phyloP scores from a whole-genome alignment of 176 grass and related monocot species.

The Zizania latifolia region DNA sequence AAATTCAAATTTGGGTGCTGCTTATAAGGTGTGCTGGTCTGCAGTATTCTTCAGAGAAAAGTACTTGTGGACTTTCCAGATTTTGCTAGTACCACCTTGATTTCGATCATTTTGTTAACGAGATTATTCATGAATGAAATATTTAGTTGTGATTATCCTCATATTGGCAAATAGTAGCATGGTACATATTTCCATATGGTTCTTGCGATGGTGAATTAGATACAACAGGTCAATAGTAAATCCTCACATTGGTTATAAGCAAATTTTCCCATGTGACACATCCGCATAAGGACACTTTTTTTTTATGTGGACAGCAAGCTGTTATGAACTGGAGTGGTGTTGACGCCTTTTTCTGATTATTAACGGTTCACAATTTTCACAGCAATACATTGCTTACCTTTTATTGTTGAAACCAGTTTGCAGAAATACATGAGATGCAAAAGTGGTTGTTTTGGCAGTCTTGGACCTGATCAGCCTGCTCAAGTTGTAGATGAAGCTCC shows the following conservation, averaged over 20 bases:
- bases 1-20: too few species aligned
- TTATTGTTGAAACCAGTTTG: slow-evolving; percentile 50
- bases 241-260: background rate
- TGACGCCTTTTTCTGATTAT: background rate
- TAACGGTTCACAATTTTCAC: background rate
- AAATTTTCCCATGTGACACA: background rate
- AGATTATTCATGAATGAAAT: slow-evolving; percentile 15
- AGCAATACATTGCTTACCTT: slow-evolving; percentile 1
- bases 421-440: slow-evolving; percentile 98
- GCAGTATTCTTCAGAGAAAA: background rate
- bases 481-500: slow-evolving; percentile 92
- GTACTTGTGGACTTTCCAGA: background rate
- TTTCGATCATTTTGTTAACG: slow-evolving; percentile 5
- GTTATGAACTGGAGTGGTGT: slow-evolving; percentile 5
- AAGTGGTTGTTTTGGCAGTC: slow-evolving; percentile 77
- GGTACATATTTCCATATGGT: background rate
- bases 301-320: background rate
- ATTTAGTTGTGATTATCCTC: slow-evolving; percentile 2
- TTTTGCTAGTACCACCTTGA: background rate
- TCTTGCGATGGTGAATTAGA: background rate
- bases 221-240: background rate
- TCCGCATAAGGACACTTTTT: background rate
- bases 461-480: slow-evolving; percentile 78
- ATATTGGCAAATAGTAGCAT: background rate
- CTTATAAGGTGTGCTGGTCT: background rate